A percentile compares a stretch with the other conserved stretches of the same genome.
These are phyloP conservation scores for Phytopythium kandeliae DNA, from an alignment of 352 stramenopile species.

Conservation along the genomic window DNA sequence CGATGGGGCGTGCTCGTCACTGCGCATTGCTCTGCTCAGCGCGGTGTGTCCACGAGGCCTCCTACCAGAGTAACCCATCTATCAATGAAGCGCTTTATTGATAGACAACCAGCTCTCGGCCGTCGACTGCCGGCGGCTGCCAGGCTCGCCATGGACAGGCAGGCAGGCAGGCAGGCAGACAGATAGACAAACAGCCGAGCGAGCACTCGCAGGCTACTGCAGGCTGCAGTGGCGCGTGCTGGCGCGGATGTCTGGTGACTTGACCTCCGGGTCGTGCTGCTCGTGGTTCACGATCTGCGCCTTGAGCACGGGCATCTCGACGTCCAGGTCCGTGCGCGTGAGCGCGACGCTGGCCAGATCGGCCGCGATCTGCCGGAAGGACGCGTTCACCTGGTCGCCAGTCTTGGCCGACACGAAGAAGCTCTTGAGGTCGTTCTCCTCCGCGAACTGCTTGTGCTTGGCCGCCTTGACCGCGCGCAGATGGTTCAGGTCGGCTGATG, in stretches of 20 bases:
- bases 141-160: too few relatives aligned
- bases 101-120: too few relatives aligned
- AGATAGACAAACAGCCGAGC: too few relatives aligned
- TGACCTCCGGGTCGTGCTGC: conserved; percentile 87
- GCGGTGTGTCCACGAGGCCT: not conserved
- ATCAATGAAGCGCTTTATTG: conserved; percentile 80
- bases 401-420: conserved; percentile 94
- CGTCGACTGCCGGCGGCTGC: too few relatives aligned
- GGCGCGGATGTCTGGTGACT: conserved; percentile 60
- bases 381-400: conserved; percentile 88
- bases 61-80: conserved; percentile 48
- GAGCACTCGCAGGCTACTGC: too few relatives aligned
- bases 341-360: conserved; percentile 80
- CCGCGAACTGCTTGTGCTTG: conserved; percentile 91
- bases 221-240: conserved; percentile 48
- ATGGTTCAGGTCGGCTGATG: conserved; percentile 90
- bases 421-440: conserved; percentile 90
- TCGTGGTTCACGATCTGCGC: conserved; percentile 92
- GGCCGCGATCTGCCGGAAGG: conserved; percentile 81
- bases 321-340: conserved; percentile 82
- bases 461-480: conserved; percentile 80
- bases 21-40: not conserved
- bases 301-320: conserved; percentile 80
- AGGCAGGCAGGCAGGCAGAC: too few relatives aligned
- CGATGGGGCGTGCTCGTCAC: not conserved